Evolutionary conservation across 176 grass and related monocot genomes (phyloP).

Genomic region (barley (Hordeum vulgare)): MorexV3_pseudomolecules_assembly NC_058522.1:464541341-464541840

Average conservation of each 20-base stretch:
- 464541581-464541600: slow-evolving; percentile 33
- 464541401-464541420: not conserved
- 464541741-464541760: no score
- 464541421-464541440: no score
- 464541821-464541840: no score
- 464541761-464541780: no score
- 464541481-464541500: not conserved
- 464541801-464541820: no score
- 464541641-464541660: not conserved
- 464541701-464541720: no score
- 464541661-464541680: not conserved
- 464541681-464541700: not conserved
- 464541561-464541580: slow-evolving; percentile 32
- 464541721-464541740: no score
- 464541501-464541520: not conserved
- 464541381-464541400: not conserved
- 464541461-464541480: no score
- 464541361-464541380: accelerated
- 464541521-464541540: not conserved
- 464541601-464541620: not conserved
- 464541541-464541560: not conserved
- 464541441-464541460: no score
- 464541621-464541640: not conserved
- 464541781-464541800: no score
- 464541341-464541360: not conserved